A percentile compares a stretch with the other conserved stretches of the same genome.
phyloP scores from a whole-genome alignment of 805 yeast species.

The Naumovozyma castellii region DNA sequence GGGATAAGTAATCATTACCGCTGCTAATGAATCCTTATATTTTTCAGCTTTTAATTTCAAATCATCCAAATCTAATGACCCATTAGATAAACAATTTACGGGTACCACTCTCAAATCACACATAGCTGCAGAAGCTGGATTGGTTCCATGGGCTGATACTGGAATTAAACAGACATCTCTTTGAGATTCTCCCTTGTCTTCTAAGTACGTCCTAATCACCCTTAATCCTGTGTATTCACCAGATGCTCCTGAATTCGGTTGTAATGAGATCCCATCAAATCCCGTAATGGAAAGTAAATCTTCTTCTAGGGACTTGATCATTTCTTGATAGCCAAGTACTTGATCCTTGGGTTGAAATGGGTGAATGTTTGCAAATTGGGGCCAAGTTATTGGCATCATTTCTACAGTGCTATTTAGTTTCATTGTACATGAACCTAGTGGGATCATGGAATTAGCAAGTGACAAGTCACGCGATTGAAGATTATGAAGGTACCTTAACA shows the following conservation, averaged over 20 bases:
- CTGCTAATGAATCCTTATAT: slow-evolving; percentile 65
- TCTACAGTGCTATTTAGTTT: slow-evolving; percentile 90
- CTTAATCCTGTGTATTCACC: slow-evolving; percentile 95
- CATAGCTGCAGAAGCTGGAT: slow-evolving; percentile 98
- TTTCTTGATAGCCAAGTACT: slow-evolving; percentile 75
- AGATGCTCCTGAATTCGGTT: slow-evolving; percentile 98
- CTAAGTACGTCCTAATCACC: slow-evolving; percentile 70
- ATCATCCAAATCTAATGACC: slow-evolving; percentile 78
- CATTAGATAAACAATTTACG: slow-evolving; percentile 75
- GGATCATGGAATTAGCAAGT: slow-evolving; percentile 92
- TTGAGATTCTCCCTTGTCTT: slow-evolving; percentile 55
- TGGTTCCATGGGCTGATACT: slow-evolving; percentile 96
- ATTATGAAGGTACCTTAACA: slow-evolving; percentile 80
- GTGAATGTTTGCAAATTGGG: slow-evolving; percentile 79
- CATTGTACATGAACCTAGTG: slow-evolving; percentile 97
- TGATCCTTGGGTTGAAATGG: slow-evolving; percentile 89
- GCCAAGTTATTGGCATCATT: slow-evolving; percentile 92
- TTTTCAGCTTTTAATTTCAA: slow-evolving; percentile 61
- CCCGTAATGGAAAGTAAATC: slow-evolving; percentile 92
- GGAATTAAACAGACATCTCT: slow-evolving; percentile 91
- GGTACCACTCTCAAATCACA: slow-evolving; percentile 90
- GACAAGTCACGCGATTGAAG: slow-evolving; percentile 86
- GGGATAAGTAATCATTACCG: slow-evolving; percentile 94
- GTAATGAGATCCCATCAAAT: slow-evolving; percentile 77
- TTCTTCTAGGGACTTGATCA: slow-evolving; percentile 65